Evolutionary conservation across 306 rosid genomes (phyloP).

Genomic region (Fragaria ananassa): DNA sequence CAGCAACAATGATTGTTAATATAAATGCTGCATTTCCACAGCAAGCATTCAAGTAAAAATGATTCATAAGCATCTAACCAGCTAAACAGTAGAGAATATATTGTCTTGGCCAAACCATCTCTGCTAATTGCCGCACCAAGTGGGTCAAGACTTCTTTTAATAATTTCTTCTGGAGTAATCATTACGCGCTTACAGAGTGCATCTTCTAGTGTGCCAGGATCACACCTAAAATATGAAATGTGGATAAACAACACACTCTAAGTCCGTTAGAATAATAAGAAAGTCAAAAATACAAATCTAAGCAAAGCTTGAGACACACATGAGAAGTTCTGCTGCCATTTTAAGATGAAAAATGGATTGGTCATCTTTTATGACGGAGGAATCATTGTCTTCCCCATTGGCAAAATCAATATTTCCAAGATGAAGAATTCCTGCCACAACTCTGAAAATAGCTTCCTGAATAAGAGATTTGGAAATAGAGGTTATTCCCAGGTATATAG

Average conservation of each 20-base stretch:
- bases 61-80: conserved; percentile 45
- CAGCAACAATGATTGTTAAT: background rate
- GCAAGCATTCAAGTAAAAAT: conserved; percentile 11
- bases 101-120: conserved; percentile 88
- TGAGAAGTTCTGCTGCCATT: conserved; percentile 85
- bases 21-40: conserved; percentile 8
- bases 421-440: conserved; percentile 92
- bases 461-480: conserved; percentile 10
- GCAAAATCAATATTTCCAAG: conserved; percentile 76
- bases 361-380: conserved; percentile 70
- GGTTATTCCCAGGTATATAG: conserved; percentile 19
- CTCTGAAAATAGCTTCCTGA: conserved; percentile 89
- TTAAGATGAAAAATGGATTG: conserved; percentile 70
- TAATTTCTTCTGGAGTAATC: conserved; percentile 89
- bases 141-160: conserved; percentile 79
- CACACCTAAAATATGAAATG: conserved; percentile 60
- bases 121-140: conserved; percentile 68
- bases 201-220: conserved; percentile 58
- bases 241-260: conserved; percentile 14
- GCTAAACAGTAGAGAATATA: conserved; percentile 82
- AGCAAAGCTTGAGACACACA: conserved; percentile 44
- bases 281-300: conserved; percentile 19
- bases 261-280: background rate
- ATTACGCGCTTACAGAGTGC: conserved; percentile 79
- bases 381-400: conserved; percentile 66